A percentile compares a stretch with the other conserved stretches of the same genome.
Evolutionary conservation across 2,329 filamentous ascomycete genomes (phyloP).

Genomic region (Claviceps arundinis): DNA sequence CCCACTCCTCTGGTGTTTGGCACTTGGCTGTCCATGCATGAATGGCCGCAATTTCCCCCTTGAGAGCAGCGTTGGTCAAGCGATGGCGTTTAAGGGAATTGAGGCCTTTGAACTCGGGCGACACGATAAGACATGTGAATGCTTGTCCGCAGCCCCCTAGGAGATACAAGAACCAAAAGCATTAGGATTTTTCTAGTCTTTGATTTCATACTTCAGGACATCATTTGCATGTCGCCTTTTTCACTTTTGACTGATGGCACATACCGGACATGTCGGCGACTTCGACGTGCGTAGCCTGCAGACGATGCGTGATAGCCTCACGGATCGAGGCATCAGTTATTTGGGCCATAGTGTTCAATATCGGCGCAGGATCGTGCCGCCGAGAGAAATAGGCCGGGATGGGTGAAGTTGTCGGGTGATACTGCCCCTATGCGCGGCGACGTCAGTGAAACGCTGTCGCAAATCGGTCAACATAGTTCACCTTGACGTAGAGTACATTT

Average conservation of each 20-base stretch:
- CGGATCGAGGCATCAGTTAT: constrained; percentile 64
- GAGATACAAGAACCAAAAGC: not conserved
- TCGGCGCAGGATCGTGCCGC: not conserved
- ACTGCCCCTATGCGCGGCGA: not conserved
- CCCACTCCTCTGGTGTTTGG: constrained; percentile 82
- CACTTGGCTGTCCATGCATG: constrained; percentile 95
- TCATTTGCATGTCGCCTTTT: not conserved
- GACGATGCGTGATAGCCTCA: constrained; percentile 51
- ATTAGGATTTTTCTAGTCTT: not conserved
- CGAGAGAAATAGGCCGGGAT: not conserved
- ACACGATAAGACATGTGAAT: constrained; percentile 47
- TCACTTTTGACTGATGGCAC: constrained; percentile 10
- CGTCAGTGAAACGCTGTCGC: not conserved
- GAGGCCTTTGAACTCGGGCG: constrained; percentile 55
- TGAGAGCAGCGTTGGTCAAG: constrained; percentile 70
- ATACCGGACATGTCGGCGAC: constrained; percentile 87
- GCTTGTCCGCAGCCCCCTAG: constrained; percentile 48
- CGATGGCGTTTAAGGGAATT: constrained; percentile 74
- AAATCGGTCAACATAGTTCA: not conserved
- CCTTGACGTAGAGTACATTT: too few relatives aligned
- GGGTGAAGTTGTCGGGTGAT: not conserved
- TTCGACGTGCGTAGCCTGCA: constrained; percentile 68
- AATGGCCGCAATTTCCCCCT: constrained; percentile 77
- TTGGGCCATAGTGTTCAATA: constrained; percentile 3
- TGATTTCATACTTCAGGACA: not conserved